Conservation (phyloP, 139 green algal genomes). For the Mychonastes homosphaera region DNA sequence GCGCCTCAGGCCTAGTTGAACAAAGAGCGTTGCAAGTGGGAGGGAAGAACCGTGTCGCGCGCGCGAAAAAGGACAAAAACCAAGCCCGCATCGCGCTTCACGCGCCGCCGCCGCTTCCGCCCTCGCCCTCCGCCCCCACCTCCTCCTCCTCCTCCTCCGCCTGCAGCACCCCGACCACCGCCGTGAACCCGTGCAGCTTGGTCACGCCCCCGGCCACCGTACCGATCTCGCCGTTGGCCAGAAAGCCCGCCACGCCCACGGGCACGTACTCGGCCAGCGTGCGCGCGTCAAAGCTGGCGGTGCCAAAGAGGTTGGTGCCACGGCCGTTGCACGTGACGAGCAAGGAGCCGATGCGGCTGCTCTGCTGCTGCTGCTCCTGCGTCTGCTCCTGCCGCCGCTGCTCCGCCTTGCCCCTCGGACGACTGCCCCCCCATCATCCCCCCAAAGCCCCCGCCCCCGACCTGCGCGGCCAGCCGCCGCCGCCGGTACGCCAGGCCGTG, state of each 20-base stretch:
- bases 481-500: constrained; percentile 40
- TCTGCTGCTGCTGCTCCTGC: not conserved
- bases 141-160: too few species aligned
- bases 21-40: too few species aligned
- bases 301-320: constrained; percentile 32
- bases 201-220: constrained; percentile 29
- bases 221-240: constrained; percentile 50
- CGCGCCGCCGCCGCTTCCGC: too few species aligned
- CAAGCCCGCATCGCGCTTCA: too few species aligned
- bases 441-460: constrained; percentile 7
- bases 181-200: constrained; percentile 50
- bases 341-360: constrained; percentile 31
- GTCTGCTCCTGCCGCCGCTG: not conserved
- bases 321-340: constrained; percentile 56
- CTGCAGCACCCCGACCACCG: constrained; percentile 30
- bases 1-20: too few species aligned
- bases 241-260: constrained; percentile 37
- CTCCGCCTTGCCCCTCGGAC: too few species aligned
- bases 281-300: constrained; percentile 33
- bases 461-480: constrained; percentile 24
- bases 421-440: too few species aligned
- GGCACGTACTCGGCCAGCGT: constrained; percentile 37
- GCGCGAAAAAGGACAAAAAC: too few species aligned
- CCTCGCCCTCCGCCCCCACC: too few species aligned
- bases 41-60: too few species aligned